Base-by-base conservation (phyloP, 805 yeast species). In the Starmerella asiatica region DNA sequence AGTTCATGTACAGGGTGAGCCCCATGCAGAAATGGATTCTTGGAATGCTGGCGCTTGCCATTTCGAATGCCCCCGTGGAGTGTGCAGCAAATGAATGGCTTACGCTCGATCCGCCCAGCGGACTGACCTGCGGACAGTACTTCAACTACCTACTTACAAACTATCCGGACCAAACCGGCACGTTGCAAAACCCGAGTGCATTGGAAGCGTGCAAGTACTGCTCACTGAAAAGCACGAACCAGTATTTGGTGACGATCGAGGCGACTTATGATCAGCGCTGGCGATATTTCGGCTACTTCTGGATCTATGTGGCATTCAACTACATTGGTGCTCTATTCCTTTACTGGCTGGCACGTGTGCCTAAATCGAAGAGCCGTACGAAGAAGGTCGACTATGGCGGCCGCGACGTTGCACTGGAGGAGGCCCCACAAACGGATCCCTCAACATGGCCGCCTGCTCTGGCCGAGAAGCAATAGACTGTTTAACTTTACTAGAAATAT, bases 1-100 rank as follows among this genome's bases (percentile, higher is more conserved):
- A 71, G 34, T 82, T 79, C 56, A 79, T 82, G 85, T 76, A 79
- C 70, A 70, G 79, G 49, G 67, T 66, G 17, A 76, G 82, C 20
- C 93, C 68, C 5, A 69, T 70, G 59, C 79, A 88, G 1, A 82
- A 82, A 54, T 71, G 77, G 56, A 63, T 81, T 43, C 74, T 72
- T 46, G 65, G 72, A 38, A 63, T 78, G 45, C 62, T 75, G 32
- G 64, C 61, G 20, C 59, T 55, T 23, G 64, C 68, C 38, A 60
- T 68, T 49, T 76, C 76, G 47, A 68, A 65, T 29, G 63, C 70
- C 46, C 54, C 58, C 28, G 76, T 80, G 11, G 51, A 43, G 12
- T 79, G 86, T 56, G 46, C 59, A 6, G 46, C 42, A 2, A 45
- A 49, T 14, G 88, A 79, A 52, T 61, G 69, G 53, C 65, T 69